Evolutionary conservation across 78 protist species (phyloP), one percentile per base, ranked within the genome.

Genomic region (Creolimax fragrantissima): DNA sequence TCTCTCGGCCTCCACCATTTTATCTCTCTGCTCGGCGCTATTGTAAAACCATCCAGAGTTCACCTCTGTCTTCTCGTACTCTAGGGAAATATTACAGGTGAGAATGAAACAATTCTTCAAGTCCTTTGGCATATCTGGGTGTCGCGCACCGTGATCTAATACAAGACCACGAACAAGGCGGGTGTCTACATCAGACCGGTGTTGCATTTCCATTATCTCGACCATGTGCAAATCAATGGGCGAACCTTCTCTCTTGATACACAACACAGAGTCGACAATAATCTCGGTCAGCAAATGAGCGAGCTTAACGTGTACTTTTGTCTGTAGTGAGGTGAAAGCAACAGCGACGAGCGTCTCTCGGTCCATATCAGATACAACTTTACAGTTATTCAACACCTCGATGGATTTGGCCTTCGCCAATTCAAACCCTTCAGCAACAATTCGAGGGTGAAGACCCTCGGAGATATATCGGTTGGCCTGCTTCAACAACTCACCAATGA

Each of bases 111-210:
- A 83, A 83, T 99, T 95, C 88, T 94, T 93, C 3, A 95, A 66
- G 42, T 41, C 35, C 94, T 94, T 96, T 47, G 98, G 98, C 99
- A 99, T 99, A 94, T 96, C 99, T 42, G 99, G 99, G 89, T 98
- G 99, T 32, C 99, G 95, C 0, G 98, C 94, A 7, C 99, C 99
- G 93, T 99, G 99, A 91, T 99, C 99, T 4, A 99, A 91, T 17
- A 99, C 99, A 3, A 99, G 95, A 45, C 99, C 99, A 58, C 93
- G 35, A 90, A 98, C 93, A 7, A 98, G 95, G 11, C 42, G 43
- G 3, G 98, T 94, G 67, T 97, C 98, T 42, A 94, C 92, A 35
- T 94, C 98, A 2, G 92, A 3, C 90, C 95, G 91, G 96, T 98
- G 99, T 86, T 90, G 93, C 99, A 99, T 99, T 43, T 92, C 92